Evolutionary conservation across 768 basidiomycete species (phyloP), one percentile per base, ranked within the genome.

Genomic region (Pleurotus tuoliensis): DNA sequence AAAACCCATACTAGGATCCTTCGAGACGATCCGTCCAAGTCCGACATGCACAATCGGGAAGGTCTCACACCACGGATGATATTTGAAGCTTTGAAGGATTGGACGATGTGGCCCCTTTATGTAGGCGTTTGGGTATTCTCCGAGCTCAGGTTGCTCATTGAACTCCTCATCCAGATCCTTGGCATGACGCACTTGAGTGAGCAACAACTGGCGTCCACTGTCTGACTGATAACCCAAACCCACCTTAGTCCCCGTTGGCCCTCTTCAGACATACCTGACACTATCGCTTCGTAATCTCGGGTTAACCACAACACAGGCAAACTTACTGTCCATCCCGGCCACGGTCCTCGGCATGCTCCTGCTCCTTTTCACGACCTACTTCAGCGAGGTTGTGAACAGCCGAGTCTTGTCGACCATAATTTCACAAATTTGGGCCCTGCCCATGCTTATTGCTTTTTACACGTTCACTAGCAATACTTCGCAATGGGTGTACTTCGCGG

Each of bases 21-120:
- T 5, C 77, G 84, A 11, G 85, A 86, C 64, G 85, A 88, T 62
- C 85, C 86, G 3, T 71, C 82, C 4, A 86, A 86, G 65, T 82
- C 80, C 7, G 76, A 80, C 60, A 86, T 88, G 86, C 84, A 87
- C 69, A 88, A 88, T 59, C 78, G 86, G 15, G 71, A 88, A 69
- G 86, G 83, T 11, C 69, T 88, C 3, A 71, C 72, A 3, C 46
- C 75, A 6, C 67, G 61, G 59, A 79, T 77, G 70, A 77, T 88
- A 25, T 81, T 72, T 66, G 63, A 73, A 16, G 77, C 82, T n/a
- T 57, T 86, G n/a, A 70, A 68, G 16, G 86, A 88, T 62, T 87
- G 80, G 77, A 72, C 78, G 50, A 68, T 87, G 61, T 87, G 86
- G 86, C 86, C 87, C 0, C 58, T 88, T 30, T 88, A 88, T 61